A percentile compares a stretch with the other conserved stretches of the same genome.
phyloP scores from a whole-genome alignment of 140 eudicot species.

The Oenanthe javanica region DNA sequence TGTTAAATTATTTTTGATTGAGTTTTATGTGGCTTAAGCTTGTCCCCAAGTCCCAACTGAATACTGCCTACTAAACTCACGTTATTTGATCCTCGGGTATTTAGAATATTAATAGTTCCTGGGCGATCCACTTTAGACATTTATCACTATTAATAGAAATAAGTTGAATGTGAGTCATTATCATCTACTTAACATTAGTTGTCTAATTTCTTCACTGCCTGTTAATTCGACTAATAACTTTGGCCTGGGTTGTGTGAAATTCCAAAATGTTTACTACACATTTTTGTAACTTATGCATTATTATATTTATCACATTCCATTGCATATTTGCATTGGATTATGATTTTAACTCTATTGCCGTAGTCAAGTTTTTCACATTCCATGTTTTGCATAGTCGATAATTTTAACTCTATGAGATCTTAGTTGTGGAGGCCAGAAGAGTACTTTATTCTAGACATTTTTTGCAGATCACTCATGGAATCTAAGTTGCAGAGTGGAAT shows the following conservation, averaged over 20 bases:
- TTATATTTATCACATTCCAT: background rate
- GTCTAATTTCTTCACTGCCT: background rate
- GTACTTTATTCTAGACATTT: background rate
- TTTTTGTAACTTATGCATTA: background rate
- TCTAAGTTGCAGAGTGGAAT: slow-evolving; percentile 72
- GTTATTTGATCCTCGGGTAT: background rate
- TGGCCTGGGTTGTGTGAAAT: background rate
- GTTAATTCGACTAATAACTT: background rate
- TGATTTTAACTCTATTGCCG: background rate
- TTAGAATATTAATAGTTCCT: background rate
- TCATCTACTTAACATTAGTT: background rate
- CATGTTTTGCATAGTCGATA: background rate
- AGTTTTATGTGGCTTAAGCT: background rate
- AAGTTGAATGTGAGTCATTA: background rate
- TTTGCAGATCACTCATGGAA: slow-evolving; percentile 73
- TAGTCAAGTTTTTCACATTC: background rate
- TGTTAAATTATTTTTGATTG: background rate
- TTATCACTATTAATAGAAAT: background rate
- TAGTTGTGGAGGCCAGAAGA: background rate
- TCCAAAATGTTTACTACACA: background rate
- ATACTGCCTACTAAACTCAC: background rate
- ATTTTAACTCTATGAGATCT: background rate
- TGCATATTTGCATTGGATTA: background rate
- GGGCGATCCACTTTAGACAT: background rate
- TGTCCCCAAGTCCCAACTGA: background rate